These are phyloP conservation scores for Lentinula sp. DNA, from an alignment of 768 basidiomycete genomes.

Conservation along the genomic window DNA sequence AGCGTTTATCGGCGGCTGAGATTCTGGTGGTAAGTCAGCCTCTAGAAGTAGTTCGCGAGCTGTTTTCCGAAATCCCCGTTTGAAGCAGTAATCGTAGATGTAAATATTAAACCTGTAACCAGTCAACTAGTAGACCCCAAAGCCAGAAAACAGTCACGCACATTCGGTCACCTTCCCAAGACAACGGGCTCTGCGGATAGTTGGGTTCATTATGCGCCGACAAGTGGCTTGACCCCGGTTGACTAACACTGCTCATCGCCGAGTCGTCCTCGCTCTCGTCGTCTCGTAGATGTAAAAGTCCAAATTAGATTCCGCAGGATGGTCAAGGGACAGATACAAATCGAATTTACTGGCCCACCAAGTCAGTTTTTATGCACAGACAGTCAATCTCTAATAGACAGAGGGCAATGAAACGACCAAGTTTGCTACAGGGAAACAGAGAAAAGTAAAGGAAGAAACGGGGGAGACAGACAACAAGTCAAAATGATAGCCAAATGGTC, in stretches of 20 bases:
- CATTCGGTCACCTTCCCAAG: conserved; percentile 88
- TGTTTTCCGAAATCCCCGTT: conserved; percentile 73
- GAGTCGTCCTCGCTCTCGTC: not conserved
- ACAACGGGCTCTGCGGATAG: conserved; percentile 25
- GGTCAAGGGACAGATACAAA: not conserved
- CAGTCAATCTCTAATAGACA: not conserved
- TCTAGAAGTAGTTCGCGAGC: conserved; percentile 61
- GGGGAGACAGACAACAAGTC: conserved; percentile 3
- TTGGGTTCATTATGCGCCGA: conserved; percentile 14
- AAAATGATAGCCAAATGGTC: conserved; percentile 1
- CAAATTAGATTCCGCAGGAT: conserved; percentile 7
- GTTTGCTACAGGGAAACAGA: not conserved
- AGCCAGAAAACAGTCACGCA: conserved; percentile 19
- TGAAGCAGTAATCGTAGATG: conserved; percentile 79
- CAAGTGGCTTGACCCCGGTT: conserved; percentile 13
- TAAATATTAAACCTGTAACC: conserved; percentile 78
- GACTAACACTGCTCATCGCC: conserved; percentile 23
- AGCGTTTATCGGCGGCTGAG: conserved; percentile 75
- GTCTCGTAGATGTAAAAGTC: not conserved
- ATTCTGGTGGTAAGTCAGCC: conserved; percentile 57
- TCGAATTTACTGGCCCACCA: not conserved
- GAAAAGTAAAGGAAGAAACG: not conserved
- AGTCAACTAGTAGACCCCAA: conserved; percentile 7
- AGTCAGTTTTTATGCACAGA: not conserved
- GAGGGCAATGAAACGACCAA: not conserved